These are phyloP conservation scores for Candida ipomoeae DNA, from an alignment of 805 yeast species.

Conservation along the genomic window DNA sequence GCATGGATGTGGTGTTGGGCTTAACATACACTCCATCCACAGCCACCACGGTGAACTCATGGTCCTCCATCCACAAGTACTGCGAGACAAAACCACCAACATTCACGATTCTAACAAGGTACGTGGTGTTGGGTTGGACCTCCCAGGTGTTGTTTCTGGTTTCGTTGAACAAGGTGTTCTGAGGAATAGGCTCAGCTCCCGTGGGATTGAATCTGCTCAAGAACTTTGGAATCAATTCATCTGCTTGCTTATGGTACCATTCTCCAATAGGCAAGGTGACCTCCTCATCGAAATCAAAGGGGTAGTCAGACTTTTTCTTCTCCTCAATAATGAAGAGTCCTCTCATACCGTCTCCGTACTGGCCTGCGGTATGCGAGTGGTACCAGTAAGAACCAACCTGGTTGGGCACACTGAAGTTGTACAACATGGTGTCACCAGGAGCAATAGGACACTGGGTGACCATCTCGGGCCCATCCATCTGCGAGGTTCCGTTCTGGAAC, in stretches of 20 bases:
- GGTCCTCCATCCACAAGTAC: slow-evolving; percentile 84
- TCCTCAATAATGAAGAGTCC: slow-evolving; percentile 75
- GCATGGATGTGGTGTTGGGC: slow-evolving; percentile 60
- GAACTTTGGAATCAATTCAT: slow-evolving; percentile 51
- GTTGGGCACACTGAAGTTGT: slow-evolving; percentile 81
- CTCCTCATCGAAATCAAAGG: slow-evolving; percentile 81
- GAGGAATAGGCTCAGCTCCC: slow-evolving; percentile 98
- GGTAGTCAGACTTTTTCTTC: slow-evolving; percentile 42
- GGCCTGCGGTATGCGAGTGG: slow-evolving; percentile 88
- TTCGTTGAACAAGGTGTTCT: slow-evolving; percentile 73
- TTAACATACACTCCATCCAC: slow-evolving; percentile 89
- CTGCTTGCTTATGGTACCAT: slow-evolving; percentile 76
- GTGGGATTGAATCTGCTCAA: slow-evolving; percentile 81
- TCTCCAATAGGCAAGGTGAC: slow-evolving; percentile 65
- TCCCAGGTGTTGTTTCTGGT: slow-evolving; percentile 71
- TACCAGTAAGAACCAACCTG: slow-evolving; percentile 96
- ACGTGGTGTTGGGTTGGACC: slow-evolving; percentile 83
- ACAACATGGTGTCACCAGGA: slow-evolving; percentile 68
- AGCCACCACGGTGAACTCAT: slow-evolving; percentile 79
- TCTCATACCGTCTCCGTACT: slow-evolving; percentile 92
- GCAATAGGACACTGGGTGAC: slow-evolving; percentile 89
- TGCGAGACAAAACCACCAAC: slow-evolving; percentile 91
- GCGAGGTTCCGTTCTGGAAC: slow-evolving; percentile 69
- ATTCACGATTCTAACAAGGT: slow-evolving; percentile 74
- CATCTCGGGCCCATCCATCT: slow-evolving; percentile 90